Evolutionary conservation across 1,284 basidiomycete species (phyloP), one percentile per base, ranked within the genome.

Genomic region (Cryptococcus amylolentus): DNA sequence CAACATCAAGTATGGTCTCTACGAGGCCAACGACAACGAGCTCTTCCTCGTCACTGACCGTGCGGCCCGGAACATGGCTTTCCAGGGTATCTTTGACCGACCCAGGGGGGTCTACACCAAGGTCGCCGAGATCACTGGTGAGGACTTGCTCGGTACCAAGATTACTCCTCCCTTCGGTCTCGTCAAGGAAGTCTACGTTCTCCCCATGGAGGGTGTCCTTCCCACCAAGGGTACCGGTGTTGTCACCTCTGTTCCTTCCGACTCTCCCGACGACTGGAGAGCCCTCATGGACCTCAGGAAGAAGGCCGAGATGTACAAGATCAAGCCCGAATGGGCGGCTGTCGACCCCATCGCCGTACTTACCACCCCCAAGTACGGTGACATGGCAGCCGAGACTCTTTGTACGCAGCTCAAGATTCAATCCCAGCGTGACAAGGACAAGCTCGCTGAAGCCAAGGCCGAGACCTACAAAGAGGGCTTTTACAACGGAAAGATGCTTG

Each of bases 171-270:
- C 95, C 3, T 86, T 91, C 64, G 85, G 86, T 18, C 69, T 92
- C 56, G 84, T 88, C 73, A 84, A 87, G 2, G 87, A 96, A 78
- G 91, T 98, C 28, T 95, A 94, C 71, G 91, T 99, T 42, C 79
- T 98, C 60, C 96, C 96, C 26, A 99, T 99, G 96, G 95, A 98
- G 69, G 90, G 88, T 62, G 93, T 98, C 49, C 83, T 97, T 53
- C 84, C 93, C 26, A 95, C 89, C 67, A 98, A 98, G 87, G 96
- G 96, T 71, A 98, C 95, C 23, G 96, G 96, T 69, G 94, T 99
- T 40, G 96, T 99, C 66, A 97, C 94, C 3, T 98, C 92, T 50
- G 93, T 97, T 10, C 94, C 96, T 0, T 96, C 95, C 13, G 96
- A 99, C 77, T 98, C 96, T 14, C 96, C 96, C 27, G 96, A 98